A percentile compares a stretch with the other conserved stretches of the same genome.
phyloP scores from a whole-genome alignment of 257 asterid species.

The Fraxinus quadrangulata region DNA sequence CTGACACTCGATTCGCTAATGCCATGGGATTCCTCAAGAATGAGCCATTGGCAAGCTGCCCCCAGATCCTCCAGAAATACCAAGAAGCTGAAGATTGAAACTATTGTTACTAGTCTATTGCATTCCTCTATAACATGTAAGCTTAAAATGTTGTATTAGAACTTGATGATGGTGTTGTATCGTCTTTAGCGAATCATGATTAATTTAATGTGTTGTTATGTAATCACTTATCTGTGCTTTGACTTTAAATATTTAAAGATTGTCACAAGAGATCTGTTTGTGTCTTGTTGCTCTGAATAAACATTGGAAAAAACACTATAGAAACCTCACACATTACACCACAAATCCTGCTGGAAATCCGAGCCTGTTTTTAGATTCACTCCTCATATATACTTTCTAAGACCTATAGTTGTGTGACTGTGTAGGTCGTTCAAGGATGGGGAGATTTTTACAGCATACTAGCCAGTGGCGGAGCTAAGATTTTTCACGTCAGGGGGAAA shows the following conservation, averaged over 20 bases:
- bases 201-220: conserved; percentile 20
- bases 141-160: conserved; percentile 13
- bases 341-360: too few species aligned
- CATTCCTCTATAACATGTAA: neutral
- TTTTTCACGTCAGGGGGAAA: too few species aligned
- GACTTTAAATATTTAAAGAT: neutral
- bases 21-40: conserved; percentile 56
- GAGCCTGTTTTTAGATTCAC: too few species aligned
- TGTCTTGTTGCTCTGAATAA: neutral
- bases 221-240: conserved; percentile 35
- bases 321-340: too few species aligned
- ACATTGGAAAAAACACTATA: too few species aligned
- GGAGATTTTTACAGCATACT: too few species aligned
- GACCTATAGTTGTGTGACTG: too few species aligned
- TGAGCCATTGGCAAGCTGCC: conserved; percentile 55
- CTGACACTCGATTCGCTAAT: conserved; percentile 56
- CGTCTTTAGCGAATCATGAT: neutral
- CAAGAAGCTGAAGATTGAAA: conserved; percentile 46
- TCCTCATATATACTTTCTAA: too few species aligned
- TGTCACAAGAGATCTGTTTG: neutral
- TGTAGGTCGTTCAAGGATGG: too few species aligned
- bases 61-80: conserved; percentile 65
- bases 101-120: conserved; percentile 15
- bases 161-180: conserved; percentile 13
- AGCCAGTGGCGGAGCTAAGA: too few species aligned